Conservation (phyloP, 805 yeast species). For the Wilhelminamyces savonicus region DNA sequence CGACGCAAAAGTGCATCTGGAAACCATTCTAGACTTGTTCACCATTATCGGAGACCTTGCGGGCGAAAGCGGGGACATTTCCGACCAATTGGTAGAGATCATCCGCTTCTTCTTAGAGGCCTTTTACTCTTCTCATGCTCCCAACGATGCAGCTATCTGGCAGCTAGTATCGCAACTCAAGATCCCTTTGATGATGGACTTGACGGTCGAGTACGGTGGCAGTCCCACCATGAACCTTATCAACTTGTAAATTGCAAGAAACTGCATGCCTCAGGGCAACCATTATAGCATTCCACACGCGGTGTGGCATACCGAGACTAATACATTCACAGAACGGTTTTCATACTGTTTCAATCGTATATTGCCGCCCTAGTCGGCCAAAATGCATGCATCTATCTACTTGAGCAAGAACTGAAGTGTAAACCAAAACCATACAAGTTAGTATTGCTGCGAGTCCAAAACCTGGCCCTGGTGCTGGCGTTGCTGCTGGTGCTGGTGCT, state of each 20-base stretch:
- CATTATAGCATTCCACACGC: too few relatives aligned
- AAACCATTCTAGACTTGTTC: too few relatives aligned
- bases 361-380: constrained; percentile 1
- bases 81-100: constrained; percentile 2
- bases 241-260: too few relatives aligned
- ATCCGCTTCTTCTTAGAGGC: background rate
- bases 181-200: constrained; percentile 1
- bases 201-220: background rate
- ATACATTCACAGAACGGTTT: constrained; percentile 4
- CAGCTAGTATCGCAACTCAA: background rate
- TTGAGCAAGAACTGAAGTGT: constrained; percentile 9
- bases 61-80: constrained; percentile 2
- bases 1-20: too few relatives aligned
- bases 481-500: constrained; percentile 1
- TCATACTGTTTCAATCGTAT: constrained; percentile 2
- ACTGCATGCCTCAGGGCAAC: too few relatives aligned
- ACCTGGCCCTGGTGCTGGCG: background rate
- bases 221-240: background rate
- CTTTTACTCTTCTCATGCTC: too few relatives aligned
- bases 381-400: constrained; percentile 6
- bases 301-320: too few relatives aligned
- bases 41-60: constrained; percentile 1
- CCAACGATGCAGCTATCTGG: too few relatives aligned
- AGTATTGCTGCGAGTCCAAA: constrained; percentile 1
- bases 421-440: constrained; percentile 3